Conservation (phyloP, 108 stramenopile genomes). For the Cyclotella baltica region DNA sequence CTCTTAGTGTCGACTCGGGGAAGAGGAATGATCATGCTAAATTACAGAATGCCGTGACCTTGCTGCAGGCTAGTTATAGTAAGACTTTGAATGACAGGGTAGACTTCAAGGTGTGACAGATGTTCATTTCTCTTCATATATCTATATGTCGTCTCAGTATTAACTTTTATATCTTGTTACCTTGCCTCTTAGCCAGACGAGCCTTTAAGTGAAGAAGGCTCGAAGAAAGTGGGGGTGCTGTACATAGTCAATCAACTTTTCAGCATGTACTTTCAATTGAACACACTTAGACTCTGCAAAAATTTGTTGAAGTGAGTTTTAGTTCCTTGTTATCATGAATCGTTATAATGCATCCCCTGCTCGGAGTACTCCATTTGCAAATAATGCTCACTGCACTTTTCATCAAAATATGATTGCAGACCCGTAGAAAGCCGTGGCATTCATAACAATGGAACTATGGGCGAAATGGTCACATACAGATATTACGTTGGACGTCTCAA, state of each 20-base stretch:
- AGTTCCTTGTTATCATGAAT: background rate
- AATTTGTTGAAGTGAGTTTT: conserved; percentile 81
- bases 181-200: conserved; percentile 34
- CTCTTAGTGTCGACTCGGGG: conserved; percentile 24
- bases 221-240: conserved; percentile 87
- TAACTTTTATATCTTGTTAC: background rate
- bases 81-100: conserved; percentile 88
- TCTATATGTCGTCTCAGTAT: conserved; percentile 28
- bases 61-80: conserved; percentile 82
- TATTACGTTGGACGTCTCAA: conserved; percentile 92
- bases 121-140: conserved; percentile 18
- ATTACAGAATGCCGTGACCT: conserved; percentile 77
- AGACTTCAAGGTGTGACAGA: conserved; percentile 65
- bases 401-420: conserved; percentile 2
- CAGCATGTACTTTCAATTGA: conserved; percentile 94
- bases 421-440: conserved; percentile 68
- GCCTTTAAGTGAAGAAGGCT: conserved; percentile 65
- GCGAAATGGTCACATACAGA: conserved; percentile 92
- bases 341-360: background rate
- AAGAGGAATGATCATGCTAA: conserved; percentile 67
- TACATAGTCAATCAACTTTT: conserved; percentile 92
- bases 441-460: conserved; percentile 76
- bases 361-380: too few species aligned
- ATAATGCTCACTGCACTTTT: too few species aligned
- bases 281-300: conserved; percentile 92